Evolutionary conservation across 2,329 filamentous ascomycete species (phyloP).

Genomic region (Pseudodiploospora longispora): DNA sequence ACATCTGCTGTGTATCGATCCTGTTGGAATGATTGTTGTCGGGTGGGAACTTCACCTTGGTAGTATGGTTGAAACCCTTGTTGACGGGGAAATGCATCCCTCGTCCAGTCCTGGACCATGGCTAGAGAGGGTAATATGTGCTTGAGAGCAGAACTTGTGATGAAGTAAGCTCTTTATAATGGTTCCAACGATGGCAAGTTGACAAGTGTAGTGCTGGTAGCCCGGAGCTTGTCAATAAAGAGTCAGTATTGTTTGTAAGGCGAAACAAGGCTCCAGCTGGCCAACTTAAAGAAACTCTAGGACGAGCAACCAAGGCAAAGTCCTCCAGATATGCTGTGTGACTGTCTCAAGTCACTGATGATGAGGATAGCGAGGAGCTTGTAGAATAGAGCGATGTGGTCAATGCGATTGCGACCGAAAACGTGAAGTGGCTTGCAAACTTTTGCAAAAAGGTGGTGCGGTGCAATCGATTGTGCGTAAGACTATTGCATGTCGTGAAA

Average conservation of each 20-base stretch:
- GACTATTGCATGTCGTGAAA: conserved; percentile 16
- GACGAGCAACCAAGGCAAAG: too few species aligned
- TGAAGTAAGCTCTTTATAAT: too few species aligned
- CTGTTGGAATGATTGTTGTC: conserved; percentile 20
- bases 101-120: conserved; percentile 35
- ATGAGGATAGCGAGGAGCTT: not conserved
- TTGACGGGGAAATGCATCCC: conserved; percentile 30
- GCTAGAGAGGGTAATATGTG: not conserved
- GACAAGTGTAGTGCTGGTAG: too few species aligned
- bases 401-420: not conserved
- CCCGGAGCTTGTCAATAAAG: too few species aligned
- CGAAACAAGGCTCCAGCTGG: too few species aligned
- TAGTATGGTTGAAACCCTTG: conserved; percentile 19
- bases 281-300: too few species aligned
- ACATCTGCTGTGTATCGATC: conserved; percentile 22
- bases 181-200: too few species aligned
- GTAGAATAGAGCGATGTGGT: conserved; percentile 1
- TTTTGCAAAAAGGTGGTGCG: conserved; percentile 2
- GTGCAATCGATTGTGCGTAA: conserved; percentile 3
- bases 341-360: too few species aligned
- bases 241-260: too few species aligned
- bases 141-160: not conserved
- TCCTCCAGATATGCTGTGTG: too few species aligned
- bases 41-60: conserved; percentile 12
- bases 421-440: conserved; percentile 1